Evolutionary conservation across 805 yeast species (phyloP).

Genomic region (Pichia rugopelliculosa): DNA sequence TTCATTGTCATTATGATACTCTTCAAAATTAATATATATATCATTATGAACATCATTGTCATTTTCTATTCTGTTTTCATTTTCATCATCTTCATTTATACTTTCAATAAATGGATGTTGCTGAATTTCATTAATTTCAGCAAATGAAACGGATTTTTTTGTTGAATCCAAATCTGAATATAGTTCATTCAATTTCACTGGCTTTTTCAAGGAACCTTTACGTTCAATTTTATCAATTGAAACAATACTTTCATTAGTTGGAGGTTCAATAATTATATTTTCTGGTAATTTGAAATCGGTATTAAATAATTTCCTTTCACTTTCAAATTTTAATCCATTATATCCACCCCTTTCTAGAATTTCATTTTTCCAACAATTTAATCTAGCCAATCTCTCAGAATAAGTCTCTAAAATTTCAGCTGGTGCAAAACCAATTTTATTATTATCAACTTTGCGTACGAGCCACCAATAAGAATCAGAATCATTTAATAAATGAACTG

Average conservation of each 20-base stretch:
- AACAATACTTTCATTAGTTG: constrained; percentile 10
- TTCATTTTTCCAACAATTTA: constrained; percentile 89
- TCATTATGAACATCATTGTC: constrained; percentile 26
- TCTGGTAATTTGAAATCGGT: constrained; percentile 13
- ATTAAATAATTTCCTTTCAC: constrained; percentile 22
- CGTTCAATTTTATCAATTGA: constrained; percentile 17
- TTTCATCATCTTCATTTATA: constrained; percentile 20
- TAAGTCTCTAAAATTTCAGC: constrained; percentile 93
- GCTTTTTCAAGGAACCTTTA: constrained; percentile 13
- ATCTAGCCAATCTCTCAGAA: constrained; percentile 81
- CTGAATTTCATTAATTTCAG: constrained; percentile 8
- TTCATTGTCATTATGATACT: constrained; percentile 12
- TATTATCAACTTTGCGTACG: constrained; percentile 41
- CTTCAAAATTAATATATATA: neutral
- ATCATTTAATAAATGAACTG: constrained; percentile 77
- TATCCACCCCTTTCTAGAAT: constrained; percentile 40
- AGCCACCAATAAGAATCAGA: constrained; percentile 97
- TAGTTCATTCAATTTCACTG: neutral
- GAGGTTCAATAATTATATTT: neutral
- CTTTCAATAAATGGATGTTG: neutral
- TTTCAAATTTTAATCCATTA: constrained; percentile 16
- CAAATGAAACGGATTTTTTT: constrained; percentile 28
- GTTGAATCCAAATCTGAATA: neutral
- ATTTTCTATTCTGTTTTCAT: constrained; percentile 37
- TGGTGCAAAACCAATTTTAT: constrained; percentile 81